Percentiles rank a stretch among this genome's conserved stretches.
phyloP scores from a whole-genome alignment of 2,329 filamentous ascomycete genomes.

The Basipetospora chlamydospora region DNA sequence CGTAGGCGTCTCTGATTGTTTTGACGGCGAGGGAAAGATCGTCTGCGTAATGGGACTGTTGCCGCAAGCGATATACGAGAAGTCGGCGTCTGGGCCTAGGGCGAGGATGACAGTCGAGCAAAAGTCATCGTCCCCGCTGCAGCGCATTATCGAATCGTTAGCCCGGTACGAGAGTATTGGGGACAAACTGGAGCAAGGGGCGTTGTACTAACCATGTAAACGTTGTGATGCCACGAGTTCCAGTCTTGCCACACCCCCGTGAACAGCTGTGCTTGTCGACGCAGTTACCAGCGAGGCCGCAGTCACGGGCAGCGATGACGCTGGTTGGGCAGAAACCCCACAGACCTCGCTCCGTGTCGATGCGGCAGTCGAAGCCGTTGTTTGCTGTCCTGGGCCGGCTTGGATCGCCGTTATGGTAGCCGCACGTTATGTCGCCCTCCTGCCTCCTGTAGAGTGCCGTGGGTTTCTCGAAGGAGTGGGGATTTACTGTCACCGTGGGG shows the following conservation, averaged over 20 bases:
- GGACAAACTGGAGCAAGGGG: not conserved
- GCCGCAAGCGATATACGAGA: constrained; percentile 21
- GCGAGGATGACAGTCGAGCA: constrained; percentile 21
- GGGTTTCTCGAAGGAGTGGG: not conserved
- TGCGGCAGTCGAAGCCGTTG: constrained; percentile 19
- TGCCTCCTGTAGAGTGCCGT: not conserved
- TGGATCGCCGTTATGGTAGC: constrained; percentile 18
- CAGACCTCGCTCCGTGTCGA: constrained; percentile 18
- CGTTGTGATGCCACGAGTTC: constrained; percentile 14
- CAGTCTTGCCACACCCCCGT: constrained; percentile 17
- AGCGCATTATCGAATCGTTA: not conserved
- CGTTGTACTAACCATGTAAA: constrained; percentile 19
- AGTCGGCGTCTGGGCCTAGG: constrained; percentile 17
- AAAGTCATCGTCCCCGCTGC: constrained; percentile 10
- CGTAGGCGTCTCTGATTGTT: not conserved
- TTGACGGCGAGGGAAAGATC: constrained; percentile 10
- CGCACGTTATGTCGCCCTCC: constrained; percentile 11
- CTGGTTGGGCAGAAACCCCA: constrained; percentile 25
- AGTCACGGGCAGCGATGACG: constrained; percentile 20
- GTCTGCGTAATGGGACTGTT: constrained; percentile 12
- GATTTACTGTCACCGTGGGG: no score
- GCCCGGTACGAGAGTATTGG: not conserved
- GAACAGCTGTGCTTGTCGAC: constrained; percentile 18
- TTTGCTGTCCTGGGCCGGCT: constrained; percentile 16
- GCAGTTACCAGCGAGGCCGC: constrained; percentile 22